Conservation (phyloP, 805 yeast species). For the Soucietia sequanensis region DNA sequence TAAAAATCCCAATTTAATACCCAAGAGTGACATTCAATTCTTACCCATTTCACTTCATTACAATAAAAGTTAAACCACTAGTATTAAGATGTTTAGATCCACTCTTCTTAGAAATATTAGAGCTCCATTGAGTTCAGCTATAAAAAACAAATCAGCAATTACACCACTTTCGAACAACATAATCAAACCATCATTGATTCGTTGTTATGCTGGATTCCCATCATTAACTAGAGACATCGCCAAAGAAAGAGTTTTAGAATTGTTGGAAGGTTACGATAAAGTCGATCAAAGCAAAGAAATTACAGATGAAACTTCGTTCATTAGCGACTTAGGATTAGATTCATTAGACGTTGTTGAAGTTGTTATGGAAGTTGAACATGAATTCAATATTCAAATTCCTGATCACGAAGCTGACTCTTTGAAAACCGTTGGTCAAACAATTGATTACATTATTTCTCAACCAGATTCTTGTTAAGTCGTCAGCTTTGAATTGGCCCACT, state of each 20-base stretch:
- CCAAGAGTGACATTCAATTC: too few relatives aligned
- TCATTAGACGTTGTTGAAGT: conserved; percentile 48
- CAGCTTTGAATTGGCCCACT: too few relatives aligned
- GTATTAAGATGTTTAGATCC: conserved; percentile 33
- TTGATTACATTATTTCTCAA: conserved; percentile 42
- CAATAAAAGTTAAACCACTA: too few relatives aligned
- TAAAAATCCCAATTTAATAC: too few relatives aligned
- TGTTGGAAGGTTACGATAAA: conserved; percentile 65
- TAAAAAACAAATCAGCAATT: conserved; percentile 15
- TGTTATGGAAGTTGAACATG: conserved; percentile 47
- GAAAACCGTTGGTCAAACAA: conserved; percentile 46
- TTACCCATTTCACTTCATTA: too few relatives aligned
- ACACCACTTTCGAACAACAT: not conserved
- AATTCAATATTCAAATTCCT: conserved; percentile 47
- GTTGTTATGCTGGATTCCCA: conserved; percentile 57
- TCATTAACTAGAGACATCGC: conserved; percentile 62
- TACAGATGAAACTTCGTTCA: conserved; percentile 34
- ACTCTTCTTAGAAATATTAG: conserved; percentile 25
- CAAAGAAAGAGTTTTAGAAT: conserved; percentile 58
- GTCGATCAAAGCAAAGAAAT: conserved; percentile 39
- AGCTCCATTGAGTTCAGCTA: conserved; percentile 14
- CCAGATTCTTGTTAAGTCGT: conserved; percentile 37
- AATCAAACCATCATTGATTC: conserved; percentile 12
- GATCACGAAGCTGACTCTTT: conserved; percentile 46
- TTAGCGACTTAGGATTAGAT: conserved; percentile 45